Conservation (phyloP, 306 rosid genomes). For the Cucurbita argyrosperma region DNA sequence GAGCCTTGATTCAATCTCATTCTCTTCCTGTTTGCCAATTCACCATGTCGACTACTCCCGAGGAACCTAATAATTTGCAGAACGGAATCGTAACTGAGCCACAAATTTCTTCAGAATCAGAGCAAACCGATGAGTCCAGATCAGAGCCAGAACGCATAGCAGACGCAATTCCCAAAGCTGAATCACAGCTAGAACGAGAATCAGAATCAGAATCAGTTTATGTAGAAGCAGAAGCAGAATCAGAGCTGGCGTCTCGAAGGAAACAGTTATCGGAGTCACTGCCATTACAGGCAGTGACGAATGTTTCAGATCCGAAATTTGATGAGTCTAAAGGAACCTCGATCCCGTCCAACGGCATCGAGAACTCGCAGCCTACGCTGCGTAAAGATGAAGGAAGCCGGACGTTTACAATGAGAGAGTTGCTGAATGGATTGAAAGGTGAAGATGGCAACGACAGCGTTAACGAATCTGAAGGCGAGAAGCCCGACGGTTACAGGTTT, state of each 20-base stretch:
- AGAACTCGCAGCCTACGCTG: slow-evolving; percentile 27
- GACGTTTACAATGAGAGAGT: slow-evolving; percentile 92
- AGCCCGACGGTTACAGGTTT: slow-evolving; percentile 58
- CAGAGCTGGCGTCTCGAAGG: slow-evolving; percentile 2
- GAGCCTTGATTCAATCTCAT: neutral
- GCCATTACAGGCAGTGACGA: slow-evolving; percentile 5
- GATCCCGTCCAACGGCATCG: slow-evolving; percentile 19
- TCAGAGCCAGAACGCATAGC: neutral
- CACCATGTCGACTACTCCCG: slow-evolving; percentile 23
- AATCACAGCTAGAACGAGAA: neutral
- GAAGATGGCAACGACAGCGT: slow-evolving; percentile 21
- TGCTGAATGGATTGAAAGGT: slow-evolving; percentile 63
- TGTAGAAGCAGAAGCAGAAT: neutral
- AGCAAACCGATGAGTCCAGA: neutral
- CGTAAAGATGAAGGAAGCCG: slow-evolving; percentile 78
- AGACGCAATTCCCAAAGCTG: neutral
- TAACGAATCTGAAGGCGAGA: slow-evolving; percentile 36
- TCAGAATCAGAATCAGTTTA: neutral
- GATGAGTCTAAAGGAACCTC: slow-evolving; percentile 11
- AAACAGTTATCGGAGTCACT: neutral
- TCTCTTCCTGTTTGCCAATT: neutral
- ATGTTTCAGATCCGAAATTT: slow-evolving; percentile 19
- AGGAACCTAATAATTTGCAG: slow-evolving; percentile 15
- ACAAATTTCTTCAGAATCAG: neutral
- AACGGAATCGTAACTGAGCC: slow-evolving; percentile 9